A percentile compares a stretch with the other conserved stretches of the same genome.
Evolutionary conservation across 2,329 filamentous ascomycete species (phyloP).

Genomic region (Stagonosporopsis tanaceti): DNA sequence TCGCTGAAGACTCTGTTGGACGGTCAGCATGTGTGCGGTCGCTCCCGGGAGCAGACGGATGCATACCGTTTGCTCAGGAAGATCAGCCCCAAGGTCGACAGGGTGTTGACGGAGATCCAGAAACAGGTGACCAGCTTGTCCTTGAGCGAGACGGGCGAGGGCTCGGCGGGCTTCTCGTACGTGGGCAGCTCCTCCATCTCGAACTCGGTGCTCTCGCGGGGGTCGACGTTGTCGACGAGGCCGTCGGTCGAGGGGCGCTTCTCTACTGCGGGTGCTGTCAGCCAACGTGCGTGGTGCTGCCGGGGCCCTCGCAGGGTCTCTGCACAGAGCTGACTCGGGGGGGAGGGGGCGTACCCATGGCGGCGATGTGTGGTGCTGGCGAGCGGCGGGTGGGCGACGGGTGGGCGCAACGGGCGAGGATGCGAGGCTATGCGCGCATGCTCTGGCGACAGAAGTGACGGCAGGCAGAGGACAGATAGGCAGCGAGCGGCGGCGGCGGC

Average conservation of each 20-base stretch:
- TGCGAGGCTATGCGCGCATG: slow-evolving; percentile 39
- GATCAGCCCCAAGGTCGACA: slow-evolving; percentile 54
- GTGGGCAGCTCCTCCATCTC: slow-evolving; percentile 47
- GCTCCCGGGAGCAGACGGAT: not conserved
- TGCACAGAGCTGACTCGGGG: not conserved
- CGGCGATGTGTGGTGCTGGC: slow-evolving; percentile 24
- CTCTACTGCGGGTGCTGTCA: slow-evolving; percentile 41
- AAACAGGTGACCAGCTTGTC: slow-evolving; percentile 50
- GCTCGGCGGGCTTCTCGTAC: slow-evolving; percentile 42
- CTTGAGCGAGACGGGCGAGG: slow-evolving; percentile 40
- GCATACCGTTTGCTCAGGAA: slow-evolving; percentile 57
- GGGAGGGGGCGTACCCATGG: slow-evolving; percentile 39
- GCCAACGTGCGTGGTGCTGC: slow-evolving; percentile 4
- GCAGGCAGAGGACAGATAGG: slow-evolving; percentile 22
- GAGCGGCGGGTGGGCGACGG: slow-evolving; percentile 29
- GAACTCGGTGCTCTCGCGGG: slow-evolving; percentile 38
- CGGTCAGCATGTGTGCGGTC: slow-evolving; percentile 29
- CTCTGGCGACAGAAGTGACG: slow-evolving; percentile 21
- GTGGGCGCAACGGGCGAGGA: not conserved
- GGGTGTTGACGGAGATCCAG: slow-evolving; percentile 55
- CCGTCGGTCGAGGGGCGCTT: slow-evolving; percentile 50
- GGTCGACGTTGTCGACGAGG: slow-evolving; percentile 49
- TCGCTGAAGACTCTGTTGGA: slow-evolving; percentile 54
- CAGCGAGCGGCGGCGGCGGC: slow-evolving; percentile 26
- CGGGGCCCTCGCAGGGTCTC: not conserved